Evolutionary conservation across 2,329 filamentous ascomycete genomes (phyloP).

Genomic region (Lanzia echinophila): DNA sequence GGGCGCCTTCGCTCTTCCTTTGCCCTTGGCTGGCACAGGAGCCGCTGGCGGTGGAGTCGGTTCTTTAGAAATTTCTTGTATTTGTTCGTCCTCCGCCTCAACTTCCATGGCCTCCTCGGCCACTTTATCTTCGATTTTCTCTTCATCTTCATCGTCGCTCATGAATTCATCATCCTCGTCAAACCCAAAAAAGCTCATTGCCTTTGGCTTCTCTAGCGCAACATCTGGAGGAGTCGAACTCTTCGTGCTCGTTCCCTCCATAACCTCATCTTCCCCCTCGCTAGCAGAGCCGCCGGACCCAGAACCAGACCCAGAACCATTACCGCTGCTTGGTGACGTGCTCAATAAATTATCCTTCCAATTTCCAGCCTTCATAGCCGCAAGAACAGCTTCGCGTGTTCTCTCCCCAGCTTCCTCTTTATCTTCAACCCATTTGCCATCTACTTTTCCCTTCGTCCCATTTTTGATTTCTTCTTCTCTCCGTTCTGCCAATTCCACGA

Average conservation of each 20-base stretch:
- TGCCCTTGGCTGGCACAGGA: constrained; percentile 26
- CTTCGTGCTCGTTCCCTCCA: constrained; percentile 26
- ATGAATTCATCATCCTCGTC: constrained; percentile 73
- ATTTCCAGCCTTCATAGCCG: constrained; percentile 59
- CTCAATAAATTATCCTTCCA: constrained; percentile 54
- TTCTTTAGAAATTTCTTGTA: constrained; percentile 21
- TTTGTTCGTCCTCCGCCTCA: constrained; percentile 20
- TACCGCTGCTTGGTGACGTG: constrained; percentile 34
- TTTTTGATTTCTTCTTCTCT: constrained; percentile 77
- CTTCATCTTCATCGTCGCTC: constrained; percentile 52
- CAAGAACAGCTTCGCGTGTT: constrained; percentile 68
- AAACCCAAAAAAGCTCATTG: constrained; percentile 63
- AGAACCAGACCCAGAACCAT: constrained; percentile 33
- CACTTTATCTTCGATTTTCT: constrained; percentile 13
- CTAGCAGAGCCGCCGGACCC: constrained; percentile 17
- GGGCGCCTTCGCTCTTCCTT: constrained; percentile 13
- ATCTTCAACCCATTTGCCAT: constrained; percentile 91
- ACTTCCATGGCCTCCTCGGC: constrained; percentile 11
- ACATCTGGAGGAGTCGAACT: constrained; percentile 44
- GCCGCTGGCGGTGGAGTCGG: constrained; percentile 16
- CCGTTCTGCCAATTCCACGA: constrained; percentile 77
- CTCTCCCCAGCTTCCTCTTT: constrained; percentile 86
- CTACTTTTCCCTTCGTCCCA: constrained; percentile 63
- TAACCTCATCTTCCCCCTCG: constrained; percentile 29
- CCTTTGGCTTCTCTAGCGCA: constrained; percentile 29